These are phyloP conservation scores for Syzygium syzygioides DNA, from an alignment of 441 rosid genomes.

Conservation along the genomic window DNA sequence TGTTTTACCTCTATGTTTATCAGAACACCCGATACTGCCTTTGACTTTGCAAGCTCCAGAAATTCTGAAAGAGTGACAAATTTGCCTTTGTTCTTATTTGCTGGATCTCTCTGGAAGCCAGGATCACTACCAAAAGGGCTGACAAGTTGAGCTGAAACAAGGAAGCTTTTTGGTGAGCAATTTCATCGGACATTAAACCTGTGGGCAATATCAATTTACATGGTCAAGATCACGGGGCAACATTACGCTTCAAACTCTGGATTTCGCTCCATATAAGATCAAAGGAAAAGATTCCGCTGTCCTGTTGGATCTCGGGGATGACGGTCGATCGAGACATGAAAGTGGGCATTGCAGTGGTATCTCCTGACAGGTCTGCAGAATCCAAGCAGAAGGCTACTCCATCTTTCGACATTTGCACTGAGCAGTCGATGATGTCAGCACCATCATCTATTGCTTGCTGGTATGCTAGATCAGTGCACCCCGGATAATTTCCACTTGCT, in stretches of 20 bases:
- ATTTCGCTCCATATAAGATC: constrained; percentile 88
- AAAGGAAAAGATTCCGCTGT: constrained; percentile 74
- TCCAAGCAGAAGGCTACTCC: constrained; percentile 74
- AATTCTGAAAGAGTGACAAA: constrained; percentile 49
- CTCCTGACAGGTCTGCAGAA: constrained; percentile 48
- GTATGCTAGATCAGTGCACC: constrained; percentile 81
- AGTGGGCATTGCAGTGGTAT: constrained; percentile 51
- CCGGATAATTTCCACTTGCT: constrained; percentile 85
- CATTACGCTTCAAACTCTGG: constrained; percentile 65
- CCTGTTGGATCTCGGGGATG: constrained; percentile 54
- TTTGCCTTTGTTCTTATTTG: constrained; percentile 52
- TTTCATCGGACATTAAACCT: background rate
- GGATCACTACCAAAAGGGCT: constrained; percentile 37
- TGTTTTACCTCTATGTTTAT: constrained; percentile 60
- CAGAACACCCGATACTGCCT: constrained; percentile 66
- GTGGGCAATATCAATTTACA: background rate
- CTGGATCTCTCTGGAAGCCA: constrained; percentile 52
- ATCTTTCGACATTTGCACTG: constrained; percentile 84
- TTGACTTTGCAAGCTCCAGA: constrained; percentile 61
- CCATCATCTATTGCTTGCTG: constrained; percentile 76
- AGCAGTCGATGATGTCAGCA: constrained; percentile 79
- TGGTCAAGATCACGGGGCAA: background rate
- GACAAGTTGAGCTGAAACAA: constrained; percentile 55
- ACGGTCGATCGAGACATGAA: constrained; percentile 45
- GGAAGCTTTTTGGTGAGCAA: background rate